Evolutionary conservation across 1,284 basidiomycete genomes (phyloP).

Genomic region (Irpex sp.): DNA sequence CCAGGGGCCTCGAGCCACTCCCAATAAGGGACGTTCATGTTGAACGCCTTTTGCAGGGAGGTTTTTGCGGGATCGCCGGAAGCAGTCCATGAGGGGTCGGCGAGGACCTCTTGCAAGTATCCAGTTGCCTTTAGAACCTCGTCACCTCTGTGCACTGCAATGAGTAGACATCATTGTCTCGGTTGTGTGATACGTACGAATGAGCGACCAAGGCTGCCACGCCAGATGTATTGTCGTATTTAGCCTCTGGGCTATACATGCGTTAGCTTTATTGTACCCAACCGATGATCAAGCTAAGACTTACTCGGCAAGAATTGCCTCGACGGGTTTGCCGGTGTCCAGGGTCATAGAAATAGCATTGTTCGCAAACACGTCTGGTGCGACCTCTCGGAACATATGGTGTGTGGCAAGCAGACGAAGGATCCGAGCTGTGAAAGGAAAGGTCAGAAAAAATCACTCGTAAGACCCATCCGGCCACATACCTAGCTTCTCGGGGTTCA

Average conservation of each 20-base stretch:
- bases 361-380: slow-evolving; percentile 29
- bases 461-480: neutral
- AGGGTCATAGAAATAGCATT: slow-evolving; percentile 27
- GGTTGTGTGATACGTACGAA: slow-evolving; percentile 14
- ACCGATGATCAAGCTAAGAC: neutral
- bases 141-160: slow-evolving; percentile 12
- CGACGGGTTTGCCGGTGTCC: slow-evolving; percentile 24
- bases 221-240: slow-evolving; percentile 25
- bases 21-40: slow-evolving; percentile 16
- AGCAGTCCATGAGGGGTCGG: slow-evolving; percentile 17
- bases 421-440: slow-evolving; percentile 19
- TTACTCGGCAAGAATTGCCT: slow-evolving; percentile 10
- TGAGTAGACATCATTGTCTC: neutral
- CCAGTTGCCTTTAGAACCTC: slow-evolving; percentile 23
- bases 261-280: neutral
- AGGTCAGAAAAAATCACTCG: neutral
- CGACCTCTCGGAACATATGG: slow-evolving; percentile 26
- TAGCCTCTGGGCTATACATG: slow-evolving; percentile 16
- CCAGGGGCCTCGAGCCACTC: slow-evolving; percentile 15
- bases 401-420: slow-evolving; percentile 26
- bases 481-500: slow-evolving; percentile 15
- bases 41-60: slow-evolving; percentile 24
- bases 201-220: slow-evolving; percentile 20
- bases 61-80: slow-evolving; percentile 19
- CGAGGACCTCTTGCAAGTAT: slow-evolving; percentile 24